Conservation (phyloP, 2,329 filamentous ascomycete genomes). For the Alternaria brassicicola region DNA sequence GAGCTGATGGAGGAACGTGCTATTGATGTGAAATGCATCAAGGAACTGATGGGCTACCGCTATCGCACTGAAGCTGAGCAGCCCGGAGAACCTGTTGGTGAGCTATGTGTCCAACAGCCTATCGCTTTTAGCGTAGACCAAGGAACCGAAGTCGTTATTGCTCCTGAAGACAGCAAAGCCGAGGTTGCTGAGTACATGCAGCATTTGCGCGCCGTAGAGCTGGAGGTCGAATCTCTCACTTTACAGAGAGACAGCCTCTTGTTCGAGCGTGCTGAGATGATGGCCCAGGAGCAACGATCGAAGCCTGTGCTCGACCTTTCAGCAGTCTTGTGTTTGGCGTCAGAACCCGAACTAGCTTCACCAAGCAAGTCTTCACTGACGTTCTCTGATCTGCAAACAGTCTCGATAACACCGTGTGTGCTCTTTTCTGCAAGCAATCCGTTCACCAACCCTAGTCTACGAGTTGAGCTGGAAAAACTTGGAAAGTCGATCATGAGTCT, state of each 20-base stretch:
- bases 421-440: background rate
- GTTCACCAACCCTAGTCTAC: background rate
- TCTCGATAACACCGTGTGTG: background rate
- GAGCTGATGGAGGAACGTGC: background rate
- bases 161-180: background rate
- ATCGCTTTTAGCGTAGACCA: background rate
- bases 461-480: background rate
- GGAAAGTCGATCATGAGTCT: background rate
- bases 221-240: background rate
- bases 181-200: background rate
- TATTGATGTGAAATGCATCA: background rate
- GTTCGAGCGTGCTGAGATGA: background rate
- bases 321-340: background rate
- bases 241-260: background rate
- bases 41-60: background rate
- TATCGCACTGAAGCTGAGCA: background rate
- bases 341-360: background rate
- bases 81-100: too few species aligned
- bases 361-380: background rate
- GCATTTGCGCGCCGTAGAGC: background rate
- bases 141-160: background rate
- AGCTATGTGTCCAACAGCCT: background rate
- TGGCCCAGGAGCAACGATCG: background rate
- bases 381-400: background rate
- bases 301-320: background rate